Evolutionary conservation across 2,329 filamentous ascomycete genomes (phyloP).

Genomic region (Aspergillus alliaceus): DNA sequence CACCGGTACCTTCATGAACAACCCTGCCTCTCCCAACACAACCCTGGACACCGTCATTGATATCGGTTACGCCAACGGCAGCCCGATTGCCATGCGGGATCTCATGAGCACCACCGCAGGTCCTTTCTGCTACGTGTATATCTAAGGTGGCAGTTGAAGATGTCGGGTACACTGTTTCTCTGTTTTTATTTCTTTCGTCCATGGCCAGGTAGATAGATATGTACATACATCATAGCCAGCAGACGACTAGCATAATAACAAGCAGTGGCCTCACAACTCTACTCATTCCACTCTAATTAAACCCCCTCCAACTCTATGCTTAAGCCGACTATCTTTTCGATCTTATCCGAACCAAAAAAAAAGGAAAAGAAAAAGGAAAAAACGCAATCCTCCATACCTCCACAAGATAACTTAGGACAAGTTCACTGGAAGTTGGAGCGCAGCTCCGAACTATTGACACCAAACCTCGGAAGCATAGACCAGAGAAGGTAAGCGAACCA

Average conservation of each 20-base stretch:
- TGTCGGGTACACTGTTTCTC: background rate
- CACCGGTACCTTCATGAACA: constrained; percentile 47
- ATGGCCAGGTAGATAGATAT: background rate
- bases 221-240: background rate
- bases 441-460: no score
- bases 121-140: constrained; percentile 50
- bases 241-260: background rate
- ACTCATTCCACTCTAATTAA: background rate
- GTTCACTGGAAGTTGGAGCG: no score
- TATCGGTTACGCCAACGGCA: constrained; percentile 37
- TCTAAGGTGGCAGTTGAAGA: constrained; percentile 13
- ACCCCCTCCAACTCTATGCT: no score
- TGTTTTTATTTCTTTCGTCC: background rate
- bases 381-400: background rate
- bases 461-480: background rate
- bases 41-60: constrained; percentile 47
- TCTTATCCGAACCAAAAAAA: no score
- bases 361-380: no score
- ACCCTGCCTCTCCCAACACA: constrained; percentile 45
- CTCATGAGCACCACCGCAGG: constrained; percentile 46
- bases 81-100: constrained; percentile 36
- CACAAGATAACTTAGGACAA: no score
- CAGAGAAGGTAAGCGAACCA: background rate
- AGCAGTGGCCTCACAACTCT: background rate
- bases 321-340: no score